Evolutionary conservation across 768 basidiomycete species (phyloP).

Genomic region (Mrakia hoshinonis): DNA sequence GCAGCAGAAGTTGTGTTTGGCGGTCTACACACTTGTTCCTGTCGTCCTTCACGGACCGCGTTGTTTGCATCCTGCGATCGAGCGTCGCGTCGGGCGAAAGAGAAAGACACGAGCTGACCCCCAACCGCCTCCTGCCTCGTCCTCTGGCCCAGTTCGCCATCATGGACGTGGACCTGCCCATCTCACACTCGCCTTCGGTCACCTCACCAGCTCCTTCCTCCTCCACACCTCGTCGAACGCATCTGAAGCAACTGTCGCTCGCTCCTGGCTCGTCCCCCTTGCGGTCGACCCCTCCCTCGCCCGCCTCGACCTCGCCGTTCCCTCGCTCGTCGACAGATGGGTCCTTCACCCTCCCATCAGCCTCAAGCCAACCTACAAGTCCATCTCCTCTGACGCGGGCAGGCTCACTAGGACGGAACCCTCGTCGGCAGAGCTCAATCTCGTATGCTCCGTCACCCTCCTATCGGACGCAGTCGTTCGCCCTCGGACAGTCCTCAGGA

Average conservation of each 20-base stretch:
- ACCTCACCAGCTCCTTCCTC: neutral
- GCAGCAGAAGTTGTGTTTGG: no score
- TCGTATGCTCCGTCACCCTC: no score
- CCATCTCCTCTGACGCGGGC: constrained; percentile 11
- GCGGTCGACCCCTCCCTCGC: neutral
- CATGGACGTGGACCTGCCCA: constrained; percentile 1
- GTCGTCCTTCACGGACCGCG: no score
- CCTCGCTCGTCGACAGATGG: neutral
- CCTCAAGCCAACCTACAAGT: neutral
- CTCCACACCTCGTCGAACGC: neutral
- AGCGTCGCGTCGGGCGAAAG: no score
- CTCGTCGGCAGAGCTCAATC: neutral
- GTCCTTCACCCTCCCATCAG: neutral
- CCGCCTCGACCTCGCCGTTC: neutral
- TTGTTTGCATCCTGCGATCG: no score
- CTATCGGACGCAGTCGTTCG: neutral
- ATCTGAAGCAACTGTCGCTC: constrained; percentile 16
- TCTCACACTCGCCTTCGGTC: neutral
- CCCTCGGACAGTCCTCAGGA: neutral
- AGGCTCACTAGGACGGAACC: constrained; percentile 3
- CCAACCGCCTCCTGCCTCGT: neutral
- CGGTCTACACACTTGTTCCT: no score
- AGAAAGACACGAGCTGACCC: neutral
- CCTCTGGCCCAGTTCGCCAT: neutral
- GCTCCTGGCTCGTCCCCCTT: neutral